phyloP scores from a whole-genome alignment of 208 protist genomes.

The Leishmania guyanensis region DNA sequence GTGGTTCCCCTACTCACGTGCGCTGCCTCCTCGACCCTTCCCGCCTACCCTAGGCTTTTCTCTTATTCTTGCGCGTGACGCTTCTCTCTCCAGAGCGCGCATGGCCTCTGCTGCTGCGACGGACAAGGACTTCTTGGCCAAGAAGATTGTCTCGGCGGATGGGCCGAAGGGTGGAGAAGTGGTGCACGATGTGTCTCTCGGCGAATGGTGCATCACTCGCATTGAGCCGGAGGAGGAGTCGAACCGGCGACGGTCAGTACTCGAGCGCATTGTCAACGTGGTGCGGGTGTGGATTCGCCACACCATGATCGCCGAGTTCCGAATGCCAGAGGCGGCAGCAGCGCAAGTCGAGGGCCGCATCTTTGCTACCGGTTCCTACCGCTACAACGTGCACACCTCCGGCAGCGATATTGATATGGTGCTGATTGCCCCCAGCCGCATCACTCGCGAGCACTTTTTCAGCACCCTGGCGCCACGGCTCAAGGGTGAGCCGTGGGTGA shows the following conservation, averaged over 20 bases:
- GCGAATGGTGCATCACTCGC: conserved; percentile 70
- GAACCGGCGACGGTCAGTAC: conserved; percentile 77
- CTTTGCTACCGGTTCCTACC: conserved; percentile 98
- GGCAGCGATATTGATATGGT: conserved; percentile 98
- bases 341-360: conserved; percentile 92
- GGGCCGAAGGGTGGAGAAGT: conserved; percentile 78
- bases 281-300: conserved; percentile 87
- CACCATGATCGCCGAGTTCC: conserved; percentile 90
- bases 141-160: conserved; percentile 81
- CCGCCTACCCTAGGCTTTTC: neutral
- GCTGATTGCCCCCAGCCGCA: conserved; percentile 91
- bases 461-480: conserved; percentile 83
- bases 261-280: conserved; percentile 84
- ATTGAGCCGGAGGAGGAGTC: conserved; percentile 91
- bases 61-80: neutral
- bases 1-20: neutral
- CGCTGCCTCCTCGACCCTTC: neutral
- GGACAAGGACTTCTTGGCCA: conserved; percentile 72
- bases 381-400: conserved; percentile 97
- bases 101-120: conserved; percentile 8
- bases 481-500: conserved; percentile 75
- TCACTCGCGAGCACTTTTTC: conserved; percentile 96
- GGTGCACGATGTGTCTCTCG: conserved; percentile 67
- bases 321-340: conserved; percentile 87
- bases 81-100: neutral